phyloP scores from a whole-genome alignment of 2,329 filamentous ascomycete species.

The Pseudocercospora macadamiae region DNA sequence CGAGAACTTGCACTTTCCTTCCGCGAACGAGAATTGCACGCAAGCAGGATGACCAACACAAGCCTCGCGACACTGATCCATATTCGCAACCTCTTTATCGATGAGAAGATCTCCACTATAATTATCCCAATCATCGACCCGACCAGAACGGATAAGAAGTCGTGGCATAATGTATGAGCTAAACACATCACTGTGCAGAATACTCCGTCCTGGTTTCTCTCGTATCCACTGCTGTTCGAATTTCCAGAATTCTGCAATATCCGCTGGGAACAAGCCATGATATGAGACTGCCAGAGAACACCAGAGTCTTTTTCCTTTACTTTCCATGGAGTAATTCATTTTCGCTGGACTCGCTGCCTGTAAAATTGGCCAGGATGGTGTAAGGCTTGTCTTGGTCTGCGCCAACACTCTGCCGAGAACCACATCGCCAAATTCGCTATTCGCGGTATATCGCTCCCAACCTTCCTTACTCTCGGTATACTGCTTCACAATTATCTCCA shows the following conservation, averaged over 20 bases:
- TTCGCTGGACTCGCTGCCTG: constrained; percentile 42
- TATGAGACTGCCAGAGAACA: constrained; percentile 35
- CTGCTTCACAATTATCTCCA: constrained; percentile 38
- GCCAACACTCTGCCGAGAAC: constrained; percentile 31
- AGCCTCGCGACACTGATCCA: constrained; percentile 18
- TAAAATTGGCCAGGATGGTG: constrained; percentile 31
- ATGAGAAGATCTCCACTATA: constrained; percentile 17
- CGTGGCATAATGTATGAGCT: constrained; percentile 30
- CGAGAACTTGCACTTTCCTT: constrained; percentile 20
- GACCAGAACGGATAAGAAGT: constrained; percentile 22
- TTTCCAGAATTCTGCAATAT: constrained; percentile 30
- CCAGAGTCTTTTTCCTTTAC: constrained; percentile 26
- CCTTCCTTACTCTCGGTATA: constrained; percentile 44
- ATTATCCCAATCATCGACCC: constrained; percentile 36
- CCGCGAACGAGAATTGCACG: constrained; percentile 22
- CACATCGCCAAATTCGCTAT: constrained; percentile 32
- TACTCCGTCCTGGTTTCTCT: constrained; percentile 13
- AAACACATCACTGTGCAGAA: constrained; percentile 34
- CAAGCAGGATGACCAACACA: constrained; percentile 20
- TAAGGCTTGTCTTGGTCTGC: constrained; percentile 24
- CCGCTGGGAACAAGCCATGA: constrained; percentile 29
- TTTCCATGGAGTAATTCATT: constrained; percentile 41
- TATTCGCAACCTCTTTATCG: constrained; percentile 1
- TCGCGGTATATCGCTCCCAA: constrained; percentile 27
- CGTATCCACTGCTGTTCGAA: constrained; percentile 35